These are phyloP conservation scores for Trichocomaceae sp. DNA, from an alignment of 2,329 filamentous ascomycete genomes.

Conservation along the genomic window DNA sequence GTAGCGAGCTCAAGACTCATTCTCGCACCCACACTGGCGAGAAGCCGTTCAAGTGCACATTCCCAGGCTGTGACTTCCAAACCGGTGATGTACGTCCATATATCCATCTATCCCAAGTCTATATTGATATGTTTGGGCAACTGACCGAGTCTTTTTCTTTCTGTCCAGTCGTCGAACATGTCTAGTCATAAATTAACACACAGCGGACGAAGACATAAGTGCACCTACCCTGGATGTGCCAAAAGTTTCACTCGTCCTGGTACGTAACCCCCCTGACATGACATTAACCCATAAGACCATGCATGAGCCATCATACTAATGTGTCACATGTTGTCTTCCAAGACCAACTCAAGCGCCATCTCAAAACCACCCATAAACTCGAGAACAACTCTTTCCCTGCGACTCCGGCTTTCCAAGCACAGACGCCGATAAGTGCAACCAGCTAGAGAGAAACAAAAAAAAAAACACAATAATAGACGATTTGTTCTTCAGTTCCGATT, in stretches of 20 bases:
- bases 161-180: conserved; percentile 38
- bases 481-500: background rate
- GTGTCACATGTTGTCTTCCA: background rate
- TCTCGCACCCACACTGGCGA: conserved; percentile 38
- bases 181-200: conserved; percentile 40
- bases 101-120: background rate
- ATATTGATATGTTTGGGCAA: background rate
- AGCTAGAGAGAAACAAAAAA: background rate
- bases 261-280: conserved; percentile 22
- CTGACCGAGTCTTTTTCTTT: background rate
- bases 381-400: background rate
- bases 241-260: conserved; percentile 42
- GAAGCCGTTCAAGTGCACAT: conserved; percentile 39
- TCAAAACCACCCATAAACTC: conserved; percentile 15
- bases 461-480: background rate
- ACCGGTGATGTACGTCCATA: conserved; percentile 35
- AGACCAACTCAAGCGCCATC: conserved; percentile 16
- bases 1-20: conserved; percentile 41
- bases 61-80: conserved; percentile 37
- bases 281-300: background rate
- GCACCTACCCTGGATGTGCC: conserved; percentile 31
- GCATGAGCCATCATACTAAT: background rate
- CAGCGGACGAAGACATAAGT: conserved; percentile 39
- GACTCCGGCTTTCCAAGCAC: background rate
- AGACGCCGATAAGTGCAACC: background rate